Percentiles rank a stretch among this genome's conserved stretches.
Evolutionary conservation across 2,329 filamentous ascomycete species (phyloP).

Genomic region (Fusarium sp.): DNA sequence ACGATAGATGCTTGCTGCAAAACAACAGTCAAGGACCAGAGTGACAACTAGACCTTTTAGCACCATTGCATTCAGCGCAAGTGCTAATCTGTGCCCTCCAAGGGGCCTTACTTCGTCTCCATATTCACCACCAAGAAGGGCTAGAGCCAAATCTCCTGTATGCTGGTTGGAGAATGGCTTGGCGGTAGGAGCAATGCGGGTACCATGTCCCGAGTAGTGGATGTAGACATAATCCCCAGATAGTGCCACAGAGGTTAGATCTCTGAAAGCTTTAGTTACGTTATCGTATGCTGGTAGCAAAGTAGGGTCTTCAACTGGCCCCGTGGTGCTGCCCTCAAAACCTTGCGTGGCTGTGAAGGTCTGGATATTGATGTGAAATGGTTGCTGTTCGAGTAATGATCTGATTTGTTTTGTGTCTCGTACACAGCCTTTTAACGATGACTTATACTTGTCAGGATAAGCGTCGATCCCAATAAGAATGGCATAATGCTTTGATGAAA

Average conservation of each 20-base stretch:
- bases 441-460: neutral
- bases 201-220: constrained; percentile 21
- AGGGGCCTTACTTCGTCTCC: neutral
- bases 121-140: neutral
- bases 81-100: neutral
- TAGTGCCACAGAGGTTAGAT: neutral
- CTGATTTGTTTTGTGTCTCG: constrained; percentile 8
- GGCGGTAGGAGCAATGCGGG: neutral
- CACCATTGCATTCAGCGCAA: constrained; percentile 15
- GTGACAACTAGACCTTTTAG: constrained; percentile 14
- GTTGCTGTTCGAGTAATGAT: neutral
- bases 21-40: constrained; percentile 35
- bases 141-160: constrained; percentile 20
- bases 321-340: neutral
- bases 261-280: neutral
- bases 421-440: constrained; percentile 17
- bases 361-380: neutral
- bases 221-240: constrained; percentile 8
- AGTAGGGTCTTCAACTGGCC: neutral
- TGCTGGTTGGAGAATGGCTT: neutral
- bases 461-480: constrained; percentile 25
- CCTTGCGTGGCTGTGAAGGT: neutral
- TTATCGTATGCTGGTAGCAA: neutral
- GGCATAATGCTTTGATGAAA: neutral
- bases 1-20: constrained; percentile 24